phyloP scores from a whole-genome alignment of 208 protist genomes.

The Porcisia hertigi region DNA sequence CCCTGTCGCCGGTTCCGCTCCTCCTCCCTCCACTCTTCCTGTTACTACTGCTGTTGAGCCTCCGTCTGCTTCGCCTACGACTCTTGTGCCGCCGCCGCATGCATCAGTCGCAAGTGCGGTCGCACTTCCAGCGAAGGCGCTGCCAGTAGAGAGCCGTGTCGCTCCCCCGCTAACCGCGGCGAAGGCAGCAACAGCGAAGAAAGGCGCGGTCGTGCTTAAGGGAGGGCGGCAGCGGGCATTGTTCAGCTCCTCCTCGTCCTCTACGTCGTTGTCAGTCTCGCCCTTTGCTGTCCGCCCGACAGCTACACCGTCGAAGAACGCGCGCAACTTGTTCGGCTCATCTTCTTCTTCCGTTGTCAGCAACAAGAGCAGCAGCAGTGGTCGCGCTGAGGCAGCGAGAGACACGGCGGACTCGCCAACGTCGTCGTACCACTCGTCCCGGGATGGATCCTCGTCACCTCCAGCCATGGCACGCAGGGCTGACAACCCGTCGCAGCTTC shows the following conservation, averaged over 20 bases:
- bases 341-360: not conserved
- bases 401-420: not conserved
- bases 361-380: not conserved
- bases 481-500: not conserved
- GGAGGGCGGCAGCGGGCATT: conserved; percentile 13
- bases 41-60: not conserved
- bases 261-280: conserved; percentile 1
- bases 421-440: not conserved
- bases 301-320: not conserved
- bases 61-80: not conserved
- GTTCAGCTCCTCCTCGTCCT: conserved; percentile 36
- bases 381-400: not conserved
- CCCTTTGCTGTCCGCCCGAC: conserved; percentile 6
- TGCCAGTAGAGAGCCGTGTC: not conserved
- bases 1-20: not conserved
- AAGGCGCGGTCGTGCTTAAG: not conserved
- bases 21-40: too few relatives aligned
- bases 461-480: not conserved
- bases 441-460: not conserved
- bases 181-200: not conserved
- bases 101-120: not conserved
- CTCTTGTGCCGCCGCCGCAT: conserved; percentile 5
- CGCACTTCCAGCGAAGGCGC: conserved; percentile 6
- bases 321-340: not conserved
- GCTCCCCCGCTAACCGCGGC: not conserved